phyloP scores from a whole-genome alignment of 1,284 basidiomycete species.

The Cutaneotrichosporon sp. region DNA sequence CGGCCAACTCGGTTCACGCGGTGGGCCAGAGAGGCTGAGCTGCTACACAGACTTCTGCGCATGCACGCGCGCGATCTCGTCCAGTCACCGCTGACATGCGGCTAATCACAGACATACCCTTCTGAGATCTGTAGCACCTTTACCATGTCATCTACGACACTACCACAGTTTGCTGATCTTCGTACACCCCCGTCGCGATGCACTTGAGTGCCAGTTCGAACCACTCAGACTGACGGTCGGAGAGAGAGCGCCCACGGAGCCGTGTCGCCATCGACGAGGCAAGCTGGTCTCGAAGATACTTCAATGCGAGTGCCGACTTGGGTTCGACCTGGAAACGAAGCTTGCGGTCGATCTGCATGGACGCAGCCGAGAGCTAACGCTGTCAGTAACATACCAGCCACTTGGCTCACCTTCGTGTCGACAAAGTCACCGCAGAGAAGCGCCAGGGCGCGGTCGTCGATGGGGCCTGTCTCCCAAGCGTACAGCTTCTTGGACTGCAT shows the following conservation, averaged over 20 bases:
- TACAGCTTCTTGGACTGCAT: constrained; percentile 69
- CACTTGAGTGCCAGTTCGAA: constrained; percentile 66
- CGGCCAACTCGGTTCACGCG: no score
- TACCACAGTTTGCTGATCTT: constrained; percentile 30
- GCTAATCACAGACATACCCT: neutral
- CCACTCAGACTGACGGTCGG: constrained; percentile 66
- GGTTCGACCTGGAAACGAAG: constrained; percentile 71
- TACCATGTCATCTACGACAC: constrained; percentile 20
- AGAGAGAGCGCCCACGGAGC: constrained; percentile 63
- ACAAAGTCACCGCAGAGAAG: constrained; percentile 82
- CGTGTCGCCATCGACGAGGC: constrained; percentile 62
- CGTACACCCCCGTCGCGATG: constrained; percentile 48
- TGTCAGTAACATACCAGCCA: no score
- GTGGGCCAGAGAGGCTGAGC: no score
- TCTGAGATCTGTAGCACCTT: neutral
- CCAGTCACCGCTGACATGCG: no score
- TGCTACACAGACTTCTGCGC: no score
- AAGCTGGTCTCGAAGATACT: constrained; percentile 72
- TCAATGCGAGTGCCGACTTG: constrained; percentile 77
- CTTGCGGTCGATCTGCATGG: constrained; percentile 80
- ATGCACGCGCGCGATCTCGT: no score
- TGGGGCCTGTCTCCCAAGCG: constrained; percentile 93
- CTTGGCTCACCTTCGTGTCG: constrained; percentile 78
- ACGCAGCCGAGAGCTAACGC: constrained; percentile 75
- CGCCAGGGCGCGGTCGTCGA: constrained; percentile 79